Evolutionary conservation across 805 yeast genomes (phyloP).

Genomic region (Blastobotrys americana): DNA sequence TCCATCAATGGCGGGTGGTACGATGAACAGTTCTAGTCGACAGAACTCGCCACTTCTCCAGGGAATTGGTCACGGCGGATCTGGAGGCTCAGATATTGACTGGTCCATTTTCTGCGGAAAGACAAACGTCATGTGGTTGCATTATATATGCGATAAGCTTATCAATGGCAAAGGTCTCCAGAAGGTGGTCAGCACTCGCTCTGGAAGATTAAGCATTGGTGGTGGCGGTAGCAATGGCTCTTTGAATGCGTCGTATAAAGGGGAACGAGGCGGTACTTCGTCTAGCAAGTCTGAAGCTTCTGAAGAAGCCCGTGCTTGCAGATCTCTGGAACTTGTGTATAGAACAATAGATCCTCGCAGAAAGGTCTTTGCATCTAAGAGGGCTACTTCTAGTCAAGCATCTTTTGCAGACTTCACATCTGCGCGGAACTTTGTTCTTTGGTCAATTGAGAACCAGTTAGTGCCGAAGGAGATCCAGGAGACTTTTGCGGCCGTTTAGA

Average conservation of each 20-base stretch:
- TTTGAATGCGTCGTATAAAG: conserved; percentile 13
- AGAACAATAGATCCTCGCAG: conserved; percentile 23
- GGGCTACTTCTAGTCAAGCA: conserved; percentile 10
- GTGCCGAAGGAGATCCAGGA: conserved; percentile 10
- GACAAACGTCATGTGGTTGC: conserved; percentile 59
- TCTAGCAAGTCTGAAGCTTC: conserved; percentile 3
- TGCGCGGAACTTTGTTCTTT: conserved; percentile 20
- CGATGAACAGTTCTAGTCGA: conserved; percentile 5
- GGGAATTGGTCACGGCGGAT: not conserved
- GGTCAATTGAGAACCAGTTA: conserved; percentile 19
- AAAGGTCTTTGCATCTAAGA: conserved; percentile 12
- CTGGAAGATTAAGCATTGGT: conserved; percentile 19
- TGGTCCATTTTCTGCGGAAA: conserved; percentile 43
- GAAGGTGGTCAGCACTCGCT: conserved; percentile 15
- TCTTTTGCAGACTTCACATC: conserved; percentile 22
- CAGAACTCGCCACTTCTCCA: not conserved
- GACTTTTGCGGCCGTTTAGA: not conserved
- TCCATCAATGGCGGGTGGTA: conserved; percentile 2
- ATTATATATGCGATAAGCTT: conserved; percentile 48
- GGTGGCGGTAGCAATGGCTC: conserved; percentile 18
- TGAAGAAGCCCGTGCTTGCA: conserved; percentile 20
- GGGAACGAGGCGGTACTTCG: conserved; percentile 1
- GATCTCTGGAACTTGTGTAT: conserved; percentile 15
- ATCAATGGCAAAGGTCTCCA: conserved; percentile 35
- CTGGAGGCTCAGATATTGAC: conserved; percentile 29